phyloP scores from a whole-genome alignment of 1,284 basidiomycete genomes.

The Ustilago trichophora region DNA sequence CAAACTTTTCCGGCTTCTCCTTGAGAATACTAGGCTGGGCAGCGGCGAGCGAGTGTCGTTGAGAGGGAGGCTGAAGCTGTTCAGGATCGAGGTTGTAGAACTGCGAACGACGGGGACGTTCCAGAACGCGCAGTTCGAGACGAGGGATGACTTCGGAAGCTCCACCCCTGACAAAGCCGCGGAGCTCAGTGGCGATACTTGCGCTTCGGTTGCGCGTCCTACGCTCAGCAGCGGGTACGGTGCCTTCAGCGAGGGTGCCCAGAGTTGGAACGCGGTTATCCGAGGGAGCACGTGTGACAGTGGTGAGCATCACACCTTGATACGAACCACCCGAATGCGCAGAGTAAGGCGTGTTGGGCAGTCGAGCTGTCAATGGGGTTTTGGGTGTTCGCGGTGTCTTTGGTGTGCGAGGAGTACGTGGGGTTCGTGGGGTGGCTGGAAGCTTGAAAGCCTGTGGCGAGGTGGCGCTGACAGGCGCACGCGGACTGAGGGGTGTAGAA shows the following conservation, averaged over 20 bases:
- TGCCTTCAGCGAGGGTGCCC: no score
- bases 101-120: constrained; percentile 12
- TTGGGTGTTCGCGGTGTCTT: constrained; percentile 5
- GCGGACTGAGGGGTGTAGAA: constrained; percentile 9
- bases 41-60: constrained; percentile 14
- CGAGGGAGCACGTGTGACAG: constrained; percentile 16
- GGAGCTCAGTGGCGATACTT: constrained; percentile 23
- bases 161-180: constrained; percentile 21
- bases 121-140: constrained; percentile 26
- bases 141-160: constrained; percentile 21
- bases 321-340: constrained; percentile 6
- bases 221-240: not conserved
- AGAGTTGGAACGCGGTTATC: no score
- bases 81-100: constrained; percentile 3
- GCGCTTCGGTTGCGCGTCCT: constrained; percentile 14
- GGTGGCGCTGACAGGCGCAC: not conserved
- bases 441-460: constrained; percentile 3
- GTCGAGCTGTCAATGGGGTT: no score
- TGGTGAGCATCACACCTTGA: constrained; percentile 31
- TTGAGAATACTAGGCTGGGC: not conserved
- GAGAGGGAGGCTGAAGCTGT: not conserved
- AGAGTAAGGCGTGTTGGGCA: no score
- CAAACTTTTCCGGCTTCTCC: constrained; percentile 1
- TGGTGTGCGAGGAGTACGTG: constrained; percentile 12
- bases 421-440: constrained; percentile 8